A percentile compares a stretch with the other conserved stretches of the same genome.
phyloP scores from a whole-genome alignment of 176 grass and related monocot genomes.

The Chloris gayana region DNA sequence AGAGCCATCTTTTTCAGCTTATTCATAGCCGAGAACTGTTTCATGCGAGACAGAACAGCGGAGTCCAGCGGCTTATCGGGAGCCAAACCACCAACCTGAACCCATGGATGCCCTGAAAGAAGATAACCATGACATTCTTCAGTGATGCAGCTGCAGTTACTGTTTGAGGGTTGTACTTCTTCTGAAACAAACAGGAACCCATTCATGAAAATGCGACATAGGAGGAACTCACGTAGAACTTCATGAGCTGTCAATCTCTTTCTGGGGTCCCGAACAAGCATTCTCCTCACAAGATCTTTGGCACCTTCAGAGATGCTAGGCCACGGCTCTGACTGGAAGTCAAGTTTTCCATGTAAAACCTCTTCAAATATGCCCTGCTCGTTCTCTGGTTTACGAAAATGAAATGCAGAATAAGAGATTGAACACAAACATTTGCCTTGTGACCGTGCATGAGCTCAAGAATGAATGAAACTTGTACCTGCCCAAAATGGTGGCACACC shows the following conservation, averaged over 20 bases:
- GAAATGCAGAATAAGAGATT: background rate
- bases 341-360: constrained; percentile 81
- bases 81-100: constrained; percentile 77
- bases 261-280: constrained; percentile 84
- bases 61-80: constrained; percentile 88
- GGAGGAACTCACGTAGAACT: constrained; percentile 70
- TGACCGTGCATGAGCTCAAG: background rate
- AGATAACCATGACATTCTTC: background rate
- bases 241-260: constrained; percentile 86
- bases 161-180: background rate
- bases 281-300: constrained; percentile 89
- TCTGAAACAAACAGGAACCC: background rate
- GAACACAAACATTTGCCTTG: too few relatives aligned
- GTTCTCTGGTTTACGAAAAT: constrained; percentile 51
- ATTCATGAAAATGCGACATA: background rate
- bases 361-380: constrained; percentile 98
- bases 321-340: constrained; percentile 89
- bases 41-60: constrained; percentile 87
- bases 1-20: constrained; percentile 95
- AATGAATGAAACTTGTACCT: constrained; percentile 35
- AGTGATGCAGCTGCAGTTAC: background rate
- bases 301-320: constrained; percentile 88
- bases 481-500: constrained; percentile 97
- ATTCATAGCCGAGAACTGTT: constrained; percentile 92
- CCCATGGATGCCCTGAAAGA: constrained; percentile 84